Percentiles rank a stretch among this genome's conserved stretches.
Evolutionary conservation across 768 basidiomycete genomes (phyloP).

Genomic region (Mycena sanguinolenta): DNA sequence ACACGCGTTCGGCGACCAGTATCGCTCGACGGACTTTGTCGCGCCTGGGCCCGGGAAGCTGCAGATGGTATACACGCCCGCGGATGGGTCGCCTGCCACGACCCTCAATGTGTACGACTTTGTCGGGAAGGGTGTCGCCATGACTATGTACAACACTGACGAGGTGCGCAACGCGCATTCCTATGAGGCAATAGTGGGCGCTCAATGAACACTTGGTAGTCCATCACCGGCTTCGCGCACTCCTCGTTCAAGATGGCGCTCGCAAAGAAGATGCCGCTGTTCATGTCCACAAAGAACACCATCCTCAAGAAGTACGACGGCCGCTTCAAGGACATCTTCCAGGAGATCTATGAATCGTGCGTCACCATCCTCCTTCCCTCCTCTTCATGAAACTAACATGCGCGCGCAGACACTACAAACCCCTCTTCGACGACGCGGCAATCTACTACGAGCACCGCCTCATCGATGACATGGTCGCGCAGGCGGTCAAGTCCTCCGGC

Average conservation of each 20-base stretch:
- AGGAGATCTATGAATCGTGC: conserved; percentile 88
- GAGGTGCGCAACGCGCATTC: conserved; percentile 63
- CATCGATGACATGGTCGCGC: conserved; percentile 99
- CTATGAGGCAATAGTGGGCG: not conserved
- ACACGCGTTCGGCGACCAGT: conserved; percentile 99
- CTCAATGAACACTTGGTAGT: conserved; percentile 57
- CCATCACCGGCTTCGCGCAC: conserved; percentile 95
- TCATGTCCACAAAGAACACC: conserved; percentile 99
- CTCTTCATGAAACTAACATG: not conserved
- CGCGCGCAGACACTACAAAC: conserved; percentile 66
- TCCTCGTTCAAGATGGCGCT: conserved; percentile 98
- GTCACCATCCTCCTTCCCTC: not conserved
- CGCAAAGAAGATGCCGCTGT: conserved; percentile 84
- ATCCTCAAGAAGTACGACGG: conserved; percentile 99
- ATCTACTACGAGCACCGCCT: conserved; percentile 97
- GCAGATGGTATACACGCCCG: conserved; percentile 90
- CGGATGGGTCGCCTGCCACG: conserved; percentile 76
- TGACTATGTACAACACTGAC: conserved; percentile 99
- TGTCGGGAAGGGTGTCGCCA: conserved; percentile 90
- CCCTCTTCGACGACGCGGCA: conserved; percentile 74
- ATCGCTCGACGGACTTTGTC: conserved; percentile 93
- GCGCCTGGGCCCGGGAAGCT: conserved; percentile 94
- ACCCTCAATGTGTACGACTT: conserved; percentile 93
- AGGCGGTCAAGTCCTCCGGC: conserved; percentile 95
- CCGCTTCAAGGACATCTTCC: conserved; percentile 99